These are phyloP conservation scores for Cyberlindnera veronae DNA, from an alignment of 805 yeast species.

Conservation along the genomic window DNA sequence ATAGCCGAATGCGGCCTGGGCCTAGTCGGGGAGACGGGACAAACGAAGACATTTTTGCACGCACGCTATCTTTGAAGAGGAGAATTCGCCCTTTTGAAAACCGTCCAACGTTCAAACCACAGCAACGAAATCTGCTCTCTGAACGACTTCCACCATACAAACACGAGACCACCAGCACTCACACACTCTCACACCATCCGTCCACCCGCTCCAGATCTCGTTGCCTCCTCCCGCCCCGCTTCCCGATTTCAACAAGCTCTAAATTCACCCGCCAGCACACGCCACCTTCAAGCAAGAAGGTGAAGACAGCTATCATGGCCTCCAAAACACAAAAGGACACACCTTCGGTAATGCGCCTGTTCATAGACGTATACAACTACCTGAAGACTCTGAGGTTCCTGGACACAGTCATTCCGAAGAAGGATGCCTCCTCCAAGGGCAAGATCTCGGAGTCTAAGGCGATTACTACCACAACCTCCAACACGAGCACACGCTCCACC, in stretches of 20 bases:
- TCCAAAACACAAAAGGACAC: constrained; percentile 1
- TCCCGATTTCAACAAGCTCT: no score
- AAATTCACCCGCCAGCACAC: neutral
- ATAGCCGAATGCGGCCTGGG: no score
- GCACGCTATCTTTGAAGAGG: no score
- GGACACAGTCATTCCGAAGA: constrained; percentile 13
- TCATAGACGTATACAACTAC: constrained; percentile 10
- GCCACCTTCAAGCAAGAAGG: neutral
- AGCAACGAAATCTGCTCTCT: neutral
- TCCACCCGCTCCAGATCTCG: neutral
- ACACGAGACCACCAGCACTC: neutral
- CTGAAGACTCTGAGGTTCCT: constrained; percentile 16
- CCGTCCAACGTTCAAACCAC: neutral
- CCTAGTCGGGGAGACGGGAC: no score
- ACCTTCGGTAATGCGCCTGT: constrained; percentile 6
- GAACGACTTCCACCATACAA: neutral
- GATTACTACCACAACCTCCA: neutral
- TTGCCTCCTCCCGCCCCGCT: no score
- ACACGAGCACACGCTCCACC: neutral
- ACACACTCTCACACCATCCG: neutral
- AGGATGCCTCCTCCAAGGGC: constrained; percentile 2
- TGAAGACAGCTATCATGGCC: neutral
- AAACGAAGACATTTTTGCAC: no score
- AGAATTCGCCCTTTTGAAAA: neutral
- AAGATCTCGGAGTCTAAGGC: neutral